Evolutionary conservation across 495 filamentous ascomycete species (phyloP), one percentile per base, ranked within the genome.

Genomic region (Pseudotulostoma volvatum): DNA sequence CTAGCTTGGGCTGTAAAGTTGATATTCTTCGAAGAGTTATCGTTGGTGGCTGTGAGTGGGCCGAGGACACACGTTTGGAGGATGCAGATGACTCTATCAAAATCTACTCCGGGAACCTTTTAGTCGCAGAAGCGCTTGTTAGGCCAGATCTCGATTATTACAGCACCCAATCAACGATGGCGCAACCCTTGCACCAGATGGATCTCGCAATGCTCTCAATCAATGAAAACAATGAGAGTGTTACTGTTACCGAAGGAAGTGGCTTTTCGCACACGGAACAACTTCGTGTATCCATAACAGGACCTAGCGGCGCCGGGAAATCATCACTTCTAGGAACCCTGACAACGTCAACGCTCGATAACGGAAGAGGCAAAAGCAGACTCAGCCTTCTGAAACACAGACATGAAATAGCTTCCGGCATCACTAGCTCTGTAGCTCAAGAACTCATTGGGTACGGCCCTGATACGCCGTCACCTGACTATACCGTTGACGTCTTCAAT

Each of bases 381-480:
- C 67, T 94, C 28, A 84, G 81, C 44, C 60, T 96, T 5, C 64
- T 96, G 34, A 93, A 86, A 47, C 90, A 97, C 56, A 73, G 81
- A n/a, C 90, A 97, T 49, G 90, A 97, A 47, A 81, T 96, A 20
- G 77, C 67, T 0, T 88, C 86, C 2, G 90, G 90, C 0, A 68
- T 93, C 41, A 97, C 92, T 9, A 93, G 84, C 50, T 95, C 87
- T 4, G 76, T 97, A 9, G 76, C 88, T 2, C 86, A 92, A 50
- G 90, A 95, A 53, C 67, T 97, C 7, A 73, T 96, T 41, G 90
- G 92, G 14, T 96, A 96, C 54, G 16, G 34, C 7, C 11, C 23
- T 28, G 34, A 51, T 7, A 57, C 57, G 9, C 41, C 50, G 36
- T 31, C 34, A 4, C 38, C 47, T 13, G 41, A 52, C 4, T 52